Conservation (phyloP, 257 asterid genomes). For the Gynochthodes officinalis region DNA sequence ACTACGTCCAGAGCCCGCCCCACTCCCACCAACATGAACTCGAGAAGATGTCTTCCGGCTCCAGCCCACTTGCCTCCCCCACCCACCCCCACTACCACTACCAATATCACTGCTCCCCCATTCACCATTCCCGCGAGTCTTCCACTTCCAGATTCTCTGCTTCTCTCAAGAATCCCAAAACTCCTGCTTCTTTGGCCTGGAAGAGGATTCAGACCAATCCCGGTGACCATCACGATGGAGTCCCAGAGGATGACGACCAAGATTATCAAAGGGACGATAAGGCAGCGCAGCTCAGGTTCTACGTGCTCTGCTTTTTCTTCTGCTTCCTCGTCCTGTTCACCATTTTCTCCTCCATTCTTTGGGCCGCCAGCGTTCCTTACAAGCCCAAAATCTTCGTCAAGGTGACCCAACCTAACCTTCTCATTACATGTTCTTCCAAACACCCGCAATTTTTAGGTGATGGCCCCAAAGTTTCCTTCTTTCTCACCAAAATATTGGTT, state of each 20-base stretch:
- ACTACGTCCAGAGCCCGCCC: constrained; percentile 92
- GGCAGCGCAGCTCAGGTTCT: constrained; percentile 43
- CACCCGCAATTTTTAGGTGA: too few relatives aligned
- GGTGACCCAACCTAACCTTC: too few relatives aligned
- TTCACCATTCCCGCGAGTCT: constrained; percentile 91
- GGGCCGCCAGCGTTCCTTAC: constrained; percentile 69
- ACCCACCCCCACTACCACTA: constrained; percentile 47
- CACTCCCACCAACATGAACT: constrained; percentile 61
- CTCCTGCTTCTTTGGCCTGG: constrained; percentile 46
- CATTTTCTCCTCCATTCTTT: constrained; percentile 62
- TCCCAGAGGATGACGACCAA: constrained; percentile 35
- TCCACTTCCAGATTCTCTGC: constrained; percentile 82
- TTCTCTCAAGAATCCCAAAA: constrained; percentile 49
- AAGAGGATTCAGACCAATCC: constrained; percentile 42
- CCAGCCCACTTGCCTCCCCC: constrained; percentile 87
- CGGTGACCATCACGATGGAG: constrained; percentile 15
- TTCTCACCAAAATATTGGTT: too few relatives aligned
- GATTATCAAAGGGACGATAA: constrained; percentile 17
- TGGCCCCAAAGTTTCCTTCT: too few relatives aligned
- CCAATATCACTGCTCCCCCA: constrained; percentile 84
- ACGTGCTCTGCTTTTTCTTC: constrained; percentile 53
- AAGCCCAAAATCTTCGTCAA: constrained; percentile 58
- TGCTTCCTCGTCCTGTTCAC: constrained; percentile 58
- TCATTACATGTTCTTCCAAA: too few relatives aligned
- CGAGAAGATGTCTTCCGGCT: constrained; percentile 78